Evolutionary conservation across 164 flowering plant species (phyloP), one percentile per base, ranked within the genome.

Genomic region (Stephania cephalantha): DNA sequence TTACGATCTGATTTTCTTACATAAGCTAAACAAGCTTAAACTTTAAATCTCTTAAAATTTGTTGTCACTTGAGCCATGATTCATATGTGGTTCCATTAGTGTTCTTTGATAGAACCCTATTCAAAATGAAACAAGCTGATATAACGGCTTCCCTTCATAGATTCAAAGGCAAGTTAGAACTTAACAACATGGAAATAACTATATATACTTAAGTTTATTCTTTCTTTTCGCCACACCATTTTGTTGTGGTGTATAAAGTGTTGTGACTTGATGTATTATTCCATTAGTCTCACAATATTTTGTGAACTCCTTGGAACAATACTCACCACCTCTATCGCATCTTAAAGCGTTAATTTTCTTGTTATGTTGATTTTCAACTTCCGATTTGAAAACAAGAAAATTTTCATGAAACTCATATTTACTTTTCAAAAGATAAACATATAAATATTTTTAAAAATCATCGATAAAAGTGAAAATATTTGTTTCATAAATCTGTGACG

Each of bases 101-200:
- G 10, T 50, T 46, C 35, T 69, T 75, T 52, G 55, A 48, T 46
- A 30, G 66, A 42, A 69, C 20, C 17, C 73, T 75, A 68, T 75
- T 76, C 5, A 78, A 31, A 25, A 68, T 73, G 10, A 15, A 63
- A 25, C 25, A 50, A 67, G 3, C 70, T 72, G 29, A 52, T 50
- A 78, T 48, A 9, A 78, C 15, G 6, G 77, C 67, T 20, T 74
- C 25, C 77, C 77, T 69, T 71, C 80, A 78, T n/a, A 55, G 68
- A 25, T 1, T 30, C 4, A 44, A 2, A 20, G 35, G 46, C 29
- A 78, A 44, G 4, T 31, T 53, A 44, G 73, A 73, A 74, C 45
- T 69, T 9, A 53, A 5, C 15, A 74, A 9, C 64, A 71, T 53
- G 9, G 46, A 9, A 25, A 52, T 71, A 52, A 71, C 73, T 66